Conservation (phyloP, 2,329 filamentous ascomycete species). For the Talaromyces sp. region DNA sequence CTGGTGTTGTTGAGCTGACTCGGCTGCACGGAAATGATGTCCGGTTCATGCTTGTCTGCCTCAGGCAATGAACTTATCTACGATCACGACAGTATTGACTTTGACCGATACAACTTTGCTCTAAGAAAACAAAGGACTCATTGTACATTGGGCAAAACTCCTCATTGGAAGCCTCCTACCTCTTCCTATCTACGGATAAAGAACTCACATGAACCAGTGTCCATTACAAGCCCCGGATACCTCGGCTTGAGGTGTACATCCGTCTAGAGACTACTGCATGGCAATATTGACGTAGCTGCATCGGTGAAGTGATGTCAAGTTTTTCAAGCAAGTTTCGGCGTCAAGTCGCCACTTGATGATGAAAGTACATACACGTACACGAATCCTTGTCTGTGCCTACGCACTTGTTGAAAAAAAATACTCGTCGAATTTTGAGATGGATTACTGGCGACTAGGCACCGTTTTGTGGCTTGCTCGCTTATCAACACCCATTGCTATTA, state of each 20-base stretch:
- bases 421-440: background rate
- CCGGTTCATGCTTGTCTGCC: background rate
- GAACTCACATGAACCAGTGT: background rate
- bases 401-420: background rate
- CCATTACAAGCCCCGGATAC: background rate
- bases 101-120: background rate
- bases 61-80: background rate
- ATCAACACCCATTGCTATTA: background rate
- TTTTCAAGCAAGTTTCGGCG: background rate
- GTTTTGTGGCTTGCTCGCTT: background rate
- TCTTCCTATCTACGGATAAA: background rate
- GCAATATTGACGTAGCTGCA: background rate
- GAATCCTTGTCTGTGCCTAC: background rate
- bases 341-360: background rate
- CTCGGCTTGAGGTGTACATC: background rate
- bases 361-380: background rate
- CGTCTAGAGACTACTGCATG: background rate
- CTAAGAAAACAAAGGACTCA: background rate
- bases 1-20: background rate
- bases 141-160: background rate
- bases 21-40: background rate
- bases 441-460: background rate
- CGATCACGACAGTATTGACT: background rate
- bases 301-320: background rate
- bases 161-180: background rate